A percentile compares a stretch with the other conserved stretches of the same genome.
Evolutionary conservation across 1,284 basidiomycete genomes (phyloP).

Genomic region (Rhodotorula sp.): DNA sequence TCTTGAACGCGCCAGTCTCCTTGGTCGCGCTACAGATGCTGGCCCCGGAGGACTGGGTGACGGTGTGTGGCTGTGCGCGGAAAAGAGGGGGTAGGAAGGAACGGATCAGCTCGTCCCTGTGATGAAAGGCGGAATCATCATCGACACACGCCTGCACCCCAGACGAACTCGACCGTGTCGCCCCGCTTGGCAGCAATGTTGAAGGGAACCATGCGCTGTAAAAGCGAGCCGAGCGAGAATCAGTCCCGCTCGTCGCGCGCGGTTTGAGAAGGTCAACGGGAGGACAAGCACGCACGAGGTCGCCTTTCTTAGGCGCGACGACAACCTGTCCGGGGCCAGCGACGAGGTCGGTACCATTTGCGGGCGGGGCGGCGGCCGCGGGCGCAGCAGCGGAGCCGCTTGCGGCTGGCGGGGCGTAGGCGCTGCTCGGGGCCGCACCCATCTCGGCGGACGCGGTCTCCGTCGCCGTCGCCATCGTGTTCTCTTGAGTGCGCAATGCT

Average conservation of each 20-base stretch:
- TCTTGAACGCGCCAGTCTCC: conserved; percentile 20
- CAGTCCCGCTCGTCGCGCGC: neutral
- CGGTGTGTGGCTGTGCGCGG: conserved; percentile 29
- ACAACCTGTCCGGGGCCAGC: conserved; percentile 31
- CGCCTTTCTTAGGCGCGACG: conserved; percentile 39
- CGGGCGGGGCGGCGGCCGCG: neutral
- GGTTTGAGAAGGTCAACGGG: neutral
- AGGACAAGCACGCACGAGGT: conserved; percentile 5
- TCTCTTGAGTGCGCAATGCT: neutral
- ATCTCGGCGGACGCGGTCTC: neutral
- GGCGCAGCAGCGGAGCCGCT: neutral
- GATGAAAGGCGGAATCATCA: too few relatives aligned
- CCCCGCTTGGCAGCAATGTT: conserved; percentile 27
- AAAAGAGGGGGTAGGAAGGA: neutral
- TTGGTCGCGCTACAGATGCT: conserved; percentile 35
- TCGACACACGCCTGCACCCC: conserved; percentile 23
- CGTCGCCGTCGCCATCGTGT: neutral
- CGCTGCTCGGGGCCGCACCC: neutral
- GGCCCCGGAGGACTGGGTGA: conserved; percentile 32
- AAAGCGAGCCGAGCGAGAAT: neutral
- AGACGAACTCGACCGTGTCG: conserved; percentile 21
- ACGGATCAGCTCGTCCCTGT: neutral
- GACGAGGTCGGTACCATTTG: conserved; percentile 3
- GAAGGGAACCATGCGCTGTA: conserved; percentile 36
- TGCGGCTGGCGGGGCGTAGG: neutral